A percentile compares a stretch with the other conserved stretches of the same genome.
Evolutionary conservation across 805 yeast species (phyloP).

Genomic region (Ogataea angusta): DNA sequence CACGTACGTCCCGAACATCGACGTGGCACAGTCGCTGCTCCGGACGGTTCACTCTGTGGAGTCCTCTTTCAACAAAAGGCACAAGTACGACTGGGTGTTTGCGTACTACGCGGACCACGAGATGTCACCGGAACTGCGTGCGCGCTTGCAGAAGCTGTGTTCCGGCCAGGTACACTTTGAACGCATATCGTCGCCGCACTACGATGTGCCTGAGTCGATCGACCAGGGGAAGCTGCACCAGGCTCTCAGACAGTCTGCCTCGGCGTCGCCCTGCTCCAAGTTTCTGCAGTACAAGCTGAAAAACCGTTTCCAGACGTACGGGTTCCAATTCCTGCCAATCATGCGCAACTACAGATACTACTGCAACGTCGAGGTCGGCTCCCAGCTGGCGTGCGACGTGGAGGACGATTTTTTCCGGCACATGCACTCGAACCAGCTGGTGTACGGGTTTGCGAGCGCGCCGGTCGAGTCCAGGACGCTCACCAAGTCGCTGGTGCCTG

Average conservation of each 20-base stretch:
- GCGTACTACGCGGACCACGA: constrained; percentile 55
- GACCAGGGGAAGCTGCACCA: constrained; percentile 54
- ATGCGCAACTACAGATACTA: constrained; percentile 48
- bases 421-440: constrained; percentile 37
- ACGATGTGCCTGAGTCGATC: constrained; percentile 66
- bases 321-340: constrained; percentile 42
- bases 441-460: constrained; percentile 42
- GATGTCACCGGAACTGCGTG: constrained; percentile 64
- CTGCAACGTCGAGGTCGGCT: constrained; percentile 58
- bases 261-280: constrained; percentile 27
- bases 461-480: constrained; percentile 25
- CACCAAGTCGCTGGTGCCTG: constrained; percentile 36
- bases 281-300: constrained; percentile 47
- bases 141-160: constrained; percentile 55
- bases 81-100: constrained; percentile 87
- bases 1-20: constrained; percentile 22
- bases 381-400: constrained; percentile 52
- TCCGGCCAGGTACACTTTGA: constrained; percentile 75
- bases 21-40: constrained; percentile 11
- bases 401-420: constrained; percentile 49
- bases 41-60: constrained; percentile 54
- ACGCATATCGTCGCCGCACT: constrained; percentile 46
- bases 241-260: constrained; percentile 34
- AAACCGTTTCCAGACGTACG: constrained; percentile 51
- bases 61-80: constrained; percentile 73